These are phyloP conservation scores for Venturia effusa DNA, from an alignment of 2,329 filamentous ascomycete species.

Conservation along the genomic window DNA sequence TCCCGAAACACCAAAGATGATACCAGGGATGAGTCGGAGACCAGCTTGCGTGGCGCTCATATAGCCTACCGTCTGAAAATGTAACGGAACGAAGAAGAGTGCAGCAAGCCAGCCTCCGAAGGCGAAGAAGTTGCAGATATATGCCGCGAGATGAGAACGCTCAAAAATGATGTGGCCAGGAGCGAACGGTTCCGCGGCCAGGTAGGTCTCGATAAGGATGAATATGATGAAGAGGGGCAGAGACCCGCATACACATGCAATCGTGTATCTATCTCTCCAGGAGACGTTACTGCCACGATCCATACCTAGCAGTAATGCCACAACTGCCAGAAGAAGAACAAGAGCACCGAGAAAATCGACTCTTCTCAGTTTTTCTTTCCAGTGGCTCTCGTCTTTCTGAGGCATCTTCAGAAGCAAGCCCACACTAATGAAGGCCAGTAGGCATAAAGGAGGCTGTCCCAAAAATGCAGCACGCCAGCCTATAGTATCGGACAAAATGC, in stretches of 20 bases:
- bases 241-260: conserved; percentile 46
- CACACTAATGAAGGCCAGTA: conserved; percentile 54
- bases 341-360: conserved; percentile 66
- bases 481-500: conserved; percentile 59
- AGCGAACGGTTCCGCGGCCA: conserved; percentile 63
- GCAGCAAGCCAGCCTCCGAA: conserved; percentile 49
- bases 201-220: conserved; percentile 53
- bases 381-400: conserved; percentile 45
- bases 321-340: conserved; percentile 53
- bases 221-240: conserved; percentile 55
- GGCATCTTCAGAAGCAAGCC: conserved; percentile 53
- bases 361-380: conserved; percentile 53
- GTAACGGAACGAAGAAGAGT: conserved; percentile 66
- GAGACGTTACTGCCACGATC: conserved; percentile 63
- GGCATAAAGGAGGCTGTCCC: conserved; percentile 57
- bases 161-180: conserved; percentile 64
- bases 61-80: conserved; percentile 62
- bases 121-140: conserved; percentile 62
- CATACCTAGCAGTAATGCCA: conserved; percentile 56
- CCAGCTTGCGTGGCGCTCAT: conserved; percentile 54
- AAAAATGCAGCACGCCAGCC: conserved; percentile 73
- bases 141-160: conserved; percentile 54
- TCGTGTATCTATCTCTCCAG: conserved; percentile 50
- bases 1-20: conserved; percentile 50
- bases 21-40: conserved; percentile 54